Conservation (phyloP, 2,329 filamentous ascomycete genomes). For the Rachicladosporium sp. region DNA sequence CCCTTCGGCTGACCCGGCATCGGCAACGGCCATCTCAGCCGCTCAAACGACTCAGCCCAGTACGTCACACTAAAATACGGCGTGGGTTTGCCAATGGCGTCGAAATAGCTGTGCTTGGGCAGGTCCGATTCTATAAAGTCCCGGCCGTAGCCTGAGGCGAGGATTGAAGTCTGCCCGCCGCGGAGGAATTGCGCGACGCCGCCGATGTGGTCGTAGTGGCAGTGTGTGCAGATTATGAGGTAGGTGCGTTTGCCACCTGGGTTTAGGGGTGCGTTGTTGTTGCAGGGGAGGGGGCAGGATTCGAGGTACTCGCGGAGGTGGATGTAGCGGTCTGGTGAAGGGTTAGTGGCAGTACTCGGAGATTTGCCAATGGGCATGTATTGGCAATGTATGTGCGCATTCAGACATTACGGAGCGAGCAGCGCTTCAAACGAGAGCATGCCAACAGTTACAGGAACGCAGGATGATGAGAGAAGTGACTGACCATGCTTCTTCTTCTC, state of each 20-base stretch:
- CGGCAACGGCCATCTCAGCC: conserved; percentile 14
- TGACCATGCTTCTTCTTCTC: conserved; percentile 14
- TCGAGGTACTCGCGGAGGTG: conserved; percentile 33
- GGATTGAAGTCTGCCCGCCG: conserved; percentile 15
- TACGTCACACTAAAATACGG: conserved; percentile 30
- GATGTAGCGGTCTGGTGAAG: conserved; percentile 13
- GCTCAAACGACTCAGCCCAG: conserved; percentile 30
- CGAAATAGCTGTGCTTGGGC: conserved; percentile 29
- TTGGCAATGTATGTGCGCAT: too few species aligned
- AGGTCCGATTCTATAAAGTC: conserved; percentile 31
- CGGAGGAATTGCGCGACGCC: conserved; percentile 26
- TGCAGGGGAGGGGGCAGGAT: conserved; percentile 25
- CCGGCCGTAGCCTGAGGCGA: conserved; percentile 26
- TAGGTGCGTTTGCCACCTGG: conserved; percentile 22
- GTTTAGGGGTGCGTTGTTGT: conserved; percentile 28
- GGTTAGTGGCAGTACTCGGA: background rate
- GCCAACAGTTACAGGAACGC: too few species aligned
- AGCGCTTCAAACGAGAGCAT: too few species aligned
- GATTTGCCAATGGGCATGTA: too few species aligned
- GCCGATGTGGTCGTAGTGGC: conserved; percentile 33
- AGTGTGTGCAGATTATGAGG: conserved; percentile 34
- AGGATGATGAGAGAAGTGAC: background rate
- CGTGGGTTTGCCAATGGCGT: conserved; percentile 23
- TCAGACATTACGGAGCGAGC: too few species aligned
- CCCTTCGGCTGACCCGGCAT: background rate